Percentiles rank a stretch among this genome's conserved stretches.
Conservation (phyloP, 495 filamentous ascomycete species). For the Articulospora tetracladia region DNA sequence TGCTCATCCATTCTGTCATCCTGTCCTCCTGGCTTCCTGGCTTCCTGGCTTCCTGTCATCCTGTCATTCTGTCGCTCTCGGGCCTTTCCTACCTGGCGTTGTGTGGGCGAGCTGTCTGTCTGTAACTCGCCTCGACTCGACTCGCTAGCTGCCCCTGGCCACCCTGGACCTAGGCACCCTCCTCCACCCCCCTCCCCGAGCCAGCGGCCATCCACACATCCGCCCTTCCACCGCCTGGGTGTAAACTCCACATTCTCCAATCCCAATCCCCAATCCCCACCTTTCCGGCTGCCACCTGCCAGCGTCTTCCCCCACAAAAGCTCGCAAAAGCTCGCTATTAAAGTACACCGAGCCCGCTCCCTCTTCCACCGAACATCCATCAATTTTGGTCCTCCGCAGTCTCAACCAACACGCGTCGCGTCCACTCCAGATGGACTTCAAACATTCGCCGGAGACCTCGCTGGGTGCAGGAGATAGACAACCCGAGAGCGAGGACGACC, state of each 20-base stretch:
- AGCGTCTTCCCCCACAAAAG: background rate
- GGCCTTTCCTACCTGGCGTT: background rate
- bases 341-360: constrained; percentile 17
- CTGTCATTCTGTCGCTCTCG: background rate
- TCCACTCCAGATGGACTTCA: constrained; percentile 20
- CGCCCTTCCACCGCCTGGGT: background rate
- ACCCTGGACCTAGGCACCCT: too few species aligned
- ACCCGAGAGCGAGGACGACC: constrained; percentile 25
- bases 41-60: too few species aligned
- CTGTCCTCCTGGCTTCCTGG: background rate
- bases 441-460: constrained; percentile 17
- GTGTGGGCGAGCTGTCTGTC: too few species aligned
- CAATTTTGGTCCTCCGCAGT: background rate
- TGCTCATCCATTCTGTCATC: background rate
- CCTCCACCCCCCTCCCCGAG: background rate
- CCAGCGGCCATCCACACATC: background rate
- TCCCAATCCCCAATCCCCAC: background rate
- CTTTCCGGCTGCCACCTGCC: background rate
- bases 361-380: constrained; percentile 16
- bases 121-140: too few species aligned
- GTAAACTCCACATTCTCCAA: background rate
- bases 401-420: constrained; percentile 1
- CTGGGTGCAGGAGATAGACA: constrained; percentile 10
- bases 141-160: too few species aligned
- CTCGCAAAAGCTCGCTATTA: constrained; percentile 20